Conservation (phyloP, 2,329 filamentous ascomycete species). For the Xylariaceae sp. region DNA sequence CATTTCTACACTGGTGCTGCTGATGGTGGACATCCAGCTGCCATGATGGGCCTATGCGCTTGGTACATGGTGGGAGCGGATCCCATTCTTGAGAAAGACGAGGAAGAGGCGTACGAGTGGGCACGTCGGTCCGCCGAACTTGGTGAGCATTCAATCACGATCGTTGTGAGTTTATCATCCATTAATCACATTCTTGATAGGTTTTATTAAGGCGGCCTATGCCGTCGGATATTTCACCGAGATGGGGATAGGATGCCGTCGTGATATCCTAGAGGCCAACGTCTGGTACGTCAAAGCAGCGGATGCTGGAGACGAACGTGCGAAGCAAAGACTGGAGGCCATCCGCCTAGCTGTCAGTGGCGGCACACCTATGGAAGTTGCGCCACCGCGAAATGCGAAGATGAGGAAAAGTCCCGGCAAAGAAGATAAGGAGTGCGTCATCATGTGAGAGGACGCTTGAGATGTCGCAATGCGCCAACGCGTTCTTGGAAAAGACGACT, state of each 20-base stretch:
- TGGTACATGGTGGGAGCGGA: slow-evolving; percentile 98
- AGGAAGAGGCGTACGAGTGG: slow-evolving; percentile 96
- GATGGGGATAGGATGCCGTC: slow-evolving; percentile 93
- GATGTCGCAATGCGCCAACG: slow-evolving; percentile 1
- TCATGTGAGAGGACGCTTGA: slow-evolving; percentile 47
- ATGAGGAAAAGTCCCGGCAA: slow-evolving; percentile 44
- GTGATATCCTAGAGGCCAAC: slow-evolving; percentile 94
- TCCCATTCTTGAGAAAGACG: slow-evolving; percentile 89
- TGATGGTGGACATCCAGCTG: slow-evolving; percentile 75
- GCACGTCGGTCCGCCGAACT: slow-evolving; percentile 80
- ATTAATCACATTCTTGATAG: slow-evolving; percentile 40
- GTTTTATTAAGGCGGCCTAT: slow-evolving; percentile 77
- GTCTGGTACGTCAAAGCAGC: slow-evolving; percentile 98
- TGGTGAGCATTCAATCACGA: slow-evolving; percentile 55
- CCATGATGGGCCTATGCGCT: slow-evolving; percentile 97
- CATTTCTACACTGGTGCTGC: slow-evolving; percentile 97
- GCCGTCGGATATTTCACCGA: slow-evolving; percentile 96
- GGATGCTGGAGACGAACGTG: slow-evolving; percentile 85
- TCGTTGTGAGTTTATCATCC: background rate
- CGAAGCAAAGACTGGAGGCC: slow-evolving; percentile 79
- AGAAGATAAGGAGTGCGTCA: slow-evolving; percentile 52
- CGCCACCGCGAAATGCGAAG: slow-evolving; percentile 49
- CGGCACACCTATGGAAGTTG: slow-evolving; percentile 56
- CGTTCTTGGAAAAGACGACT: background rate
- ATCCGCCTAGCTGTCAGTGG: slow-evolving; percentile 77